Evolutionary conservation across 2,329 filamentous ascomycete species (phyloP).

Genomic region (Ascochyta lentis): DNA sequence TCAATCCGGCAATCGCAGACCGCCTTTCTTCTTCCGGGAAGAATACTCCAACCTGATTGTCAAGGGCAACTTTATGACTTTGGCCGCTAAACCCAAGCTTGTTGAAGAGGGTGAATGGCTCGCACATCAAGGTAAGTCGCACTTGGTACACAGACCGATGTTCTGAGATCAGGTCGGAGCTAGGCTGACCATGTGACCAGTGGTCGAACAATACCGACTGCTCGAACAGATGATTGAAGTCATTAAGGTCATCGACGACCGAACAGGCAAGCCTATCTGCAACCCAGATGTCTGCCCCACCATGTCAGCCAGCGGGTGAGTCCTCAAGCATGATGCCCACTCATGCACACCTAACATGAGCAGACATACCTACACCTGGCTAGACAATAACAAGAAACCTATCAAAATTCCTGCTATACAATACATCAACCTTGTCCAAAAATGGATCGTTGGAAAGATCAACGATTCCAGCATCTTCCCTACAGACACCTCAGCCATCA

Average conservation of each 20-base stretch:
- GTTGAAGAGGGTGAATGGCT: slow-evolving; percentile 96
- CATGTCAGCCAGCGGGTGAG: slow-evolving; percentile 93
- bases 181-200: slow-evolving; percentile 56
- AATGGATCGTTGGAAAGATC: slow-evolving; percentile 96
- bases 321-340: not conserved
- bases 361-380: slow-evolving; percentile 92
- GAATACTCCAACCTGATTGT: slow-evolving; percentile 85
- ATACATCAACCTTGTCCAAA: slow-evolving; percentile 95
- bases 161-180: slow-evolving; percentile 25
- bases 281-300: slow-evolving; percentile 83
- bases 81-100: slow-evolving; percentile 90
- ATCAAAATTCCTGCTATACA: slow-evolving; percentile 91
- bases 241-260: slow-evolving; percentile 83
- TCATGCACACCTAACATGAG: slow-evolving; percentile 10
- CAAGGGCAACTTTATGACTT: slow-evolving; percentile 96
- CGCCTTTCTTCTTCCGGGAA: slow-evolving; percentile 77
- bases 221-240: slow-evolving; percentile 89
- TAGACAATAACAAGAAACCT: slow-evolving; percentile 84
- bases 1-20: slow-evolving; percentile 65
- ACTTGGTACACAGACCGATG: not conserved
- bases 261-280: slow-evolving; percentile 77
- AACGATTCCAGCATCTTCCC: slow-evolving; percentile 90
- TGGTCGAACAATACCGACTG: slow-evolving; percentile 90
- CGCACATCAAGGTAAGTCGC: slow-evolving; percentile 79
- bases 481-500: slow-evolving; percentile 75